Evolutionary conservation across 2,329 filamentous ascomycete species (phyloP).

Genomic region (Torrubiellomyces zombiae): DNA sequence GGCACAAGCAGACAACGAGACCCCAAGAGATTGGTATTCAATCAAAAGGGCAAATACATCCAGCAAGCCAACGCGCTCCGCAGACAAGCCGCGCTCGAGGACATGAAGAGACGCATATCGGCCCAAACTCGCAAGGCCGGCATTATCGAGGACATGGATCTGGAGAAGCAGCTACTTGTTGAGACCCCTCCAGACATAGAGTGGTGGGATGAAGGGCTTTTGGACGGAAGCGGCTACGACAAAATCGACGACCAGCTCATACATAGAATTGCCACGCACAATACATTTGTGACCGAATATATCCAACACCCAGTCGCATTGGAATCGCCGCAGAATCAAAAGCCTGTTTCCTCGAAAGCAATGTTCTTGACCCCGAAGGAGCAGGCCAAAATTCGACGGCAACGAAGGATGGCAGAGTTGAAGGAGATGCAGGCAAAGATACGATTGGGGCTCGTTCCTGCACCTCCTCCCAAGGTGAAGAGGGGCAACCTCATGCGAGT

Average conservation of each 20-base stretch:
- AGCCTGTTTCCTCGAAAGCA: conserved; percentile 61
- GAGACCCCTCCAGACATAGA: conserved; percentile 75
- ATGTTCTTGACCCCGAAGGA: conserved; percentile 88
- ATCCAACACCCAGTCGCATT: conserved; percentile 86
- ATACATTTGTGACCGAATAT: conserved; percentile 78
- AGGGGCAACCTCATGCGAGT: conserved; percentile 97
- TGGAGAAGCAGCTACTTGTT: conserved; percentile 78
- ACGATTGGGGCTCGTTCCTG: conserved; percentile 71
- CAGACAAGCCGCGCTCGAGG: conserved; percentile 74
- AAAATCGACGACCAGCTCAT: conserved; percentile 46
- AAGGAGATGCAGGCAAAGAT: conserved; percentile 98
- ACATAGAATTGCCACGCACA: conserved; percentile 59
- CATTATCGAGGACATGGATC: conserved; percentile 77
- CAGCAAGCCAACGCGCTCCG: conserved; percentile 81
- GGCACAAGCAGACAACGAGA: conserved; percentile 43
- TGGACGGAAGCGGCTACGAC: conserved; percentile 60
- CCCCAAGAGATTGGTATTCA: conserved; percentile 69
- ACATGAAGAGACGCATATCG: conserved; percentile 87
- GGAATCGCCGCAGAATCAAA: conserved; percentile 80
- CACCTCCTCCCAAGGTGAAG: conserved; percentile 89
- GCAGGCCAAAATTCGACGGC: conserved; percentile 76
- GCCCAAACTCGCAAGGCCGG: conserved; percentile 77
- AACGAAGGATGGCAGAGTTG: conserved; percentile 78
- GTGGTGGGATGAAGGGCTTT: conserved; percentile 92
- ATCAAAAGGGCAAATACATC: conserved; percentile 94